Evolutionary conservation across 768 basidiomycete species (phyloP), one percentile per base, ranked within the genome.

Genomic region (Mycena floridula): DNA sequence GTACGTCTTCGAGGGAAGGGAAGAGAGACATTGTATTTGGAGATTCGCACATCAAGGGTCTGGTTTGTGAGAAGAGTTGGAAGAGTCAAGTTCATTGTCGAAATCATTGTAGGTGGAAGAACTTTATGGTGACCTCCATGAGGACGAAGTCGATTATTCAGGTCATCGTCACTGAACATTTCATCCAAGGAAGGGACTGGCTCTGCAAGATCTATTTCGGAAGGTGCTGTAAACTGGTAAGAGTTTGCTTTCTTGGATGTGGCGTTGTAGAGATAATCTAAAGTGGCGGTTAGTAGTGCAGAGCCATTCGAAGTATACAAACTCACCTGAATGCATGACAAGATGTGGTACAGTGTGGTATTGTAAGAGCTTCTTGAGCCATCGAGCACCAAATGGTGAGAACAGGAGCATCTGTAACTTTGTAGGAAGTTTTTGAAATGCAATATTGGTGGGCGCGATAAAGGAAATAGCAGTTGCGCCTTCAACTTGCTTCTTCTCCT

Each of bases 391-490:
- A 44, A 77, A 74, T 1, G 79, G 76, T 4, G 80, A 81, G 60
- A 82, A 82, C 41, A 82, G 62, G 68, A 70, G 82, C 22, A 69
- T 51, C 46, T 64, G 65, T 20, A 82, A 68, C 41, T 68, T 72
- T n/a, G 46, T 53, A 1, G 82, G 82, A 13, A 82, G 66, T 13
- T 18, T 3, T 18, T 15, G 18, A 7, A 35, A 35, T 15, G 32
- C 32, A 35, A 7, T 3, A 35, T 35, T 35, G 4, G 32, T 15
- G 13, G 32, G 32, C 7, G 32, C 32, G 7, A 35, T 15, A 18
- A 35, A 13, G 18, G 32, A 3, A 13, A 35, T 18, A 13, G 32
- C 7, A 7, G 32, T 35, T 15, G 15, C 18, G 32, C 32, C 32
- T 7, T 35, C 32, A 35, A 35, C 32, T 35, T 35, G 32, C 18